Conservation (phyloP, 1,284 basidiomycete species). For the Ustilago shanxiensis region DNA sequence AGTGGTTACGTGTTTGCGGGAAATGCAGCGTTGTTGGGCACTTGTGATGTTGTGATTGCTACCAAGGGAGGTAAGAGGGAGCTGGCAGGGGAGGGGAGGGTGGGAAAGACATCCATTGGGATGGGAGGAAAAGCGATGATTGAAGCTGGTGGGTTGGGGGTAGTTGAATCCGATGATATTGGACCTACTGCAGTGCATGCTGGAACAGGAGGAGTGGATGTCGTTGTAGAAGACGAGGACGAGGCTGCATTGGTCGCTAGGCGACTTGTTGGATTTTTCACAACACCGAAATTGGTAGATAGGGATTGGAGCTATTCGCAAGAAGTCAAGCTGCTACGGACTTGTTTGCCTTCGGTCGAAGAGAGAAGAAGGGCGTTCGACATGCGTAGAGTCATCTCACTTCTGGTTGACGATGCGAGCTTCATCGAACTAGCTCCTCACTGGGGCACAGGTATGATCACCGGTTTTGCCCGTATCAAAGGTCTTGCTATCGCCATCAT, state of each 20-base stretch:
- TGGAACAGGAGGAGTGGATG: conserved; percentile 47
- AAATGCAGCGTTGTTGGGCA: conserved; percentile 55
- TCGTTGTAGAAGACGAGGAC: conserved; percentile 44
- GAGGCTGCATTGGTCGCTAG: conserved; percentile 30
- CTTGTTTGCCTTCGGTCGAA: conserved; percentile 29
- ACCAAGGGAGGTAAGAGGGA: conserved; percentile 23
- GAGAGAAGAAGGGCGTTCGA: conserved; percentile 51
- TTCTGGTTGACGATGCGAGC: conserved; percentile 46
- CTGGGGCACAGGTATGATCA: conserved; percentile 49
- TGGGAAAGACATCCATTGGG: conserved; percentile 40
- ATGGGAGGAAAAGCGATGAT: conserved; percentile 61
- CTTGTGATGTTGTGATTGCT: conserved; percentile 53
- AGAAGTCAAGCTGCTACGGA: conserved; percentile 33
- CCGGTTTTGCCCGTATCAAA: conserved; percentile 41
- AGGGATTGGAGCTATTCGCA: conserved; percentile 26
- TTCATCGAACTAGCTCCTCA: conserved; percentile 47
- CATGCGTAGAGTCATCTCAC: conserved; percentile 44
- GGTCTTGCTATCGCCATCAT: conserved; percentile 46
- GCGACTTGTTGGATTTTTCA: conserved; percentile 42
- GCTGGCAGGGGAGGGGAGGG: conserved; percentile 8
- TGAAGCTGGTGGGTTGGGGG: conserved; percentile 54
- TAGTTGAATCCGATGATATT: conserved; percentile 46
- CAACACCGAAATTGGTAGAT: conserved; percentile 18
- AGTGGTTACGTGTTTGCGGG: conserved; percentile 59
- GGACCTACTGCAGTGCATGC: conserved; percentile 39